phyloP scores from a whole-genome alignment of 1,139 yeast genomes.

The Pichia sp. region DNA sequence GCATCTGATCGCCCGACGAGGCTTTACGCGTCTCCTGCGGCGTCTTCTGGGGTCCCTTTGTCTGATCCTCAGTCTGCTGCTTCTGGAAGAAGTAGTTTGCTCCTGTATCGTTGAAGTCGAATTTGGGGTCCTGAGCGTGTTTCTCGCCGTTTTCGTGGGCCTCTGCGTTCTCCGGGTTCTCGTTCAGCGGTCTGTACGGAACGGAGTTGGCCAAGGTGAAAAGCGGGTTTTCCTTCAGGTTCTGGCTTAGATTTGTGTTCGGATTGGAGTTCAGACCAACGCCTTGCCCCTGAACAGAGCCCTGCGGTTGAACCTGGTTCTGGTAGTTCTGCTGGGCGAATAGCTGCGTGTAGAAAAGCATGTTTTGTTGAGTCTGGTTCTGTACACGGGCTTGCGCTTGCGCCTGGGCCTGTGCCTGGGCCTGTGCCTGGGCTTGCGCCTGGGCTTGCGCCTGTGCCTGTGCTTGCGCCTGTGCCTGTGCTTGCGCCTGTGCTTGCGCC shows the following conservation, averaged over 20 bases:
- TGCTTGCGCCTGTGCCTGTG: no score
- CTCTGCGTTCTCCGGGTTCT: neutral
- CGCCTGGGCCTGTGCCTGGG: neutral
- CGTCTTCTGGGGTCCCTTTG: neutral
- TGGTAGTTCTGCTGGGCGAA: slow-evolving; percentile 1
- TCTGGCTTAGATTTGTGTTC: neutral
- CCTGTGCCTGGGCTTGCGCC: neutral
- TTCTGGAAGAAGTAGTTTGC: slow-evolving; percentile 3
- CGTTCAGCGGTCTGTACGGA: neutral
- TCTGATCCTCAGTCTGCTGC: neutral
- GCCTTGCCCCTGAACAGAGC: no score
- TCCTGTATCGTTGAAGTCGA: neutral
- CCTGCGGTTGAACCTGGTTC: neutral
- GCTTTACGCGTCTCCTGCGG: neutral
- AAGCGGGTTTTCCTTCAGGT: slow-evolving; percentile 11
- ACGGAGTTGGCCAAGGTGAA: slow-evolving; percentile 15
- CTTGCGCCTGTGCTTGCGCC: neutral
- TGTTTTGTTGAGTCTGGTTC: slow-evolving; percentile 1
- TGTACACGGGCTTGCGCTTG: slow-evolving; percentile 1
- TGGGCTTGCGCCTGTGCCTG: slow-evolving; percentile 3
- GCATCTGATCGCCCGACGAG: neutral
- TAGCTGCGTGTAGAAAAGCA: slow-evolving; percentile 1
- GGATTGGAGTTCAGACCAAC: no score
- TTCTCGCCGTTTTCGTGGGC: neutral
- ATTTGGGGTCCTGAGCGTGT: neutral